These are phyloP conservation scores for Lipomyces kockii DNA, from an alignment of 805 yeast species.

Conservation along the genomic window DNA sequence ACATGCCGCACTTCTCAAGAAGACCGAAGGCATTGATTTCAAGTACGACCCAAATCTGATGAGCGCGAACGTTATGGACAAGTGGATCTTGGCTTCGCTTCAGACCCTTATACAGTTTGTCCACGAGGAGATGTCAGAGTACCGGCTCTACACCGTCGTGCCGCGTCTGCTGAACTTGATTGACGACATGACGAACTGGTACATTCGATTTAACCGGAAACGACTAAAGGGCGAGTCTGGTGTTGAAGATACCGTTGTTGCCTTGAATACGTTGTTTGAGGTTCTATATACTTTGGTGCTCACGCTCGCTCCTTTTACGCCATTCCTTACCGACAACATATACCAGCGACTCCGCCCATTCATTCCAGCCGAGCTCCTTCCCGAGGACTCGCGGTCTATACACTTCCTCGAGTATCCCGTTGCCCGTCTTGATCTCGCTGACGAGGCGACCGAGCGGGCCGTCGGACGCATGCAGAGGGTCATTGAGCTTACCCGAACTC, in stretches of 20 bases:
- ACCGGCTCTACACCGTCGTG: conserved; percentile 93
- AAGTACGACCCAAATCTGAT: conserved; percentile 64
- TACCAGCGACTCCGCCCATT: conserved; percentile 72
- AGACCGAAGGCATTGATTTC: conserved; percentile 72
- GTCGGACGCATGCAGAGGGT: conserved; percentile 96
- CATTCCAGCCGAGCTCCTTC: conserved; percentile 52
- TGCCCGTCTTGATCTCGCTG: conserved; percentile 78
- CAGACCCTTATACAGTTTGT: conserved; percentile 87
- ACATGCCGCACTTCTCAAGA: conserved; percentile 82
- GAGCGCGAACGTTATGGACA: conserved; percentile 93
- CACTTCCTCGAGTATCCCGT: conserved; percentile 92
- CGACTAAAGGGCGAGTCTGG: conserved; percentile 97
- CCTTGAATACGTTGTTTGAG: conserved; percentile 88
- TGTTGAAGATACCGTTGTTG: conserved; percentile 77
- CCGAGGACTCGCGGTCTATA: conserved; percentile 77
- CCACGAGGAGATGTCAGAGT: conserved; percentile 86
- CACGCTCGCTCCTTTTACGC: conserved; percentile 99
- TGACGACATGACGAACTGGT: conserved; percentile 97
- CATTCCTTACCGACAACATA: conserved; percentile 89
- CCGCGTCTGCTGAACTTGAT: conserved; percentile 86
- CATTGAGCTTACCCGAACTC: conserved; percentile 92
- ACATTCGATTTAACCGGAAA: conserved; percentile 96
- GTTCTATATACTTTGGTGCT: conserved; percentile 85
- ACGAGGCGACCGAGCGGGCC: conserved; percentile 81
- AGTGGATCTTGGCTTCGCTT: conserved; percentile 94